Base-by-base conservation (phyloP, 306 rosid species). In the Vigna trinervia region DNA sequence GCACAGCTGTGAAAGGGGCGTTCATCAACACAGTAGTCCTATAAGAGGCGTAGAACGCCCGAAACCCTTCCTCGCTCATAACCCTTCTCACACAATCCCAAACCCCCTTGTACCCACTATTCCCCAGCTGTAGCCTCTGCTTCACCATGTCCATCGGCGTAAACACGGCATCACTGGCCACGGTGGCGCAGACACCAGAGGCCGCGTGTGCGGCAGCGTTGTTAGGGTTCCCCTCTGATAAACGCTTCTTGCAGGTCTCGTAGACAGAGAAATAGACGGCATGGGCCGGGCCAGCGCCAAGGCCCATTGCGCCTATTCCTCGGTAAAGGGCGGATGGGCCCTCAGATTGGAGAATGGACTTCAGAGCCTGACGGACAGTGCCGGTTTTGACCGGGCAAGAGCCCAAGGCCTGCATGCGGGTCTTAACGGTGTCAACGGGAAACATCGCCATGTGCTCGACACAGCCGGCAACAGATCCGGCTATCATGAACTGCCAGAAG, bases 101-200 rank as follows among this genome's bases (percentile, higher is more conserved):
- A 8, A 93, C 96, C 1, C 98, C 96, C 47, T 79, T 85, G 69
- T 93, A 93, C 4, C 86, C 91, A 38, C 93, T 89, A 10, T 85
- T 88, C 53, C 88, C 74, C 87, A 93, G 59, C 79, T 93, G 98
- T 85, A 93, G 80, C 69, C 98, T 80, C 89, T 93, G 98, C 86
- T 93, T 93, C 81, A 93, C 98, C 96, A 93, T 85, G 63, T 93
- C 98, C 98, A 90, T 90, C 0, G 98, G 98, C 38, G 98, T 93
- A 32, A 93, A 90, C 48, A 93, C 94, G 0, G 96, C 86, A 32
- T 93, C 98, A 15, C 98, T 90, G 3, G 90, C 78, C 4, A 93
- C 85, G 4, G 98, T 90, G 2, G 98, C 98, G 9, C 85, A 86
- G 0, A 93, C 90, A 5, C 98, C 98, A 0, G 98, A 86, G 8